A percentile compares a stretch with the other conserved stretches of the same genome.
These are phyloP conservation scores for Pseudozyma sp. DNA, from an alignment of 1,284 basidiomycete genomes.

Conservation along the genomic window DNA sequence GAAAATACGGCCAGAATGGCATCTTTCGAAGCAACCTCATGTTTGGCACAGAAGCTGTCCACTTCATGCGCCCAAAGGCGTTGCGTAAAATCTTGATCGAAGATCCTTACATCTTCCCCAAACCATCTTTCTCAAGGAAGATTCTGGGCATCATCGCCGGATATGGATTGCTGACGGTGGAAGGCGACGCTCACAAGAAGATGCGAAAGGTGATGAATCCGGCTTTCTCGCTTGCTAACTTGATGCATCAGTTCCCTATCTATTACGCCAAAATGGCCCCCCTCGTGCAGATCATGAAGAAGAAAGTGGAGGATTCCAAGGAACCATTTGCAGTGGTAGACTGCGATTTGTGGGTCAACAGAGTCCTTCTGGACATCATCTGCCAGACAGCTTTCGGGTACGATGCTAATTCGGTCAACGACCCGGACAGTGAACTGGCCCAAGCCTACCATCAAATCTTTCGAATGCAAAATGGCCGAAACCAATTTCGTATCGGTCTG, in stretches of 20 bases:
- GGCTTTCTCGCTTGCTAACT: constrained; percentile 53
- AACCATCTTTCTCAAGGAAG: constrained; percentile 43
- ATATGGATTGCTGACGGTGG: constrained; percentile 51
- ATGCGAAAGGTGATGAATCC: constrained; percentile 61
- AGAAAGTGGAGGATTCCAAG: constrained; percentile 36
- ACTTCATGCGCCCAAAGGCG: constrained; percentile 37
- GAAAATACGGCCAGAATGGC: constrained; percentile 32
- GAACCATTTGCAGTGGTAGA: constrained; percentile 52
- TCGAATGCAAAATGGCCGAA: constrained; percentile 56
- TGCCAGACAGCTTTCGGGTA: constrained; percentile 59
- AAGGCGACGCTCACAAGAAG: constrained; percentile 53
- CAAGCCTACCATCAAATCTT: constrained; percentile 55
- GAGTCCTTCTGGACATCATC: constrained; percentile 66
- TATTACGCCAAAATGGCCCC: constrained; percentile 54
- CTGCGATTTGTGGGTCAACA: constrained; percentile 50
- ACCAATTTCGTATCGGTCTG: constrained; percentile 54
- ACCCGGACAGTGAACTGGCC: constrained; percentile 54
- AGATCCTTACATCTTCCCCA: constrained; percentile 50
- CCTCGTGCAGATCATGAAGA: constrained; percentile 48
- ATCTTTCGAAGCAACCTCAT: constrained; percentile 34
- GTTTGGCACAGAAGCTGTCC: constrained; percentile 43
- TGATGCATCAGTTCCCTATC: constrained; percentile 56
- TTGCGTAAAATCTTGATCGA: constrained; percentile 50
- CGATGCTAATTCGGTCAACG: constrained; percentile 57
- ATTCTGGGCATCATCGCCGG: constrained; percentile 50